phyloP scores from a whole-genome alignment of 1,139 yeast genomes.

The Taiozyma sp. region DNA sequence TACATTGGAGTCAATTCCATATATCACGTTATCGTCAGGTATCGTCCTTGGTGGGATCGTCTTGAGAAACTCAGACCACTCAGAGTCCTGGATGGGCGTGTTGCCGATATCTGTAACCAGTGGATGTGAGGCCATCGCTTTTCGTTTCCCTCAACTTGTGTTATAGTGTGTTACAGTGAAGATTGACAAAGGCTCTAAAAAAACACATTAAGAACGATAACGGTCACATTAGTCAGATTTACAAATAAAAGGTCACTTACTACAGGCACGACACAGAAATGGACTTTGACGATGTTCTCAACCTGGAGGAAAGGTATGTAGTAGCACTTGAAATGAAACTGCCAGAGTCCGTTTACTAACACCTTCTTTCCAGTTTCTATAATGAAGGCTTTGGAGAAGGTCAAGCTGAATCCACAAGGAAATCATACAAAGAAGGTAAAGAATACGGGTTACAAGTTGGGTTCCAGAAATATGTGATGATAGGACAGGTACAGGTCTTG shows the following conservation, averaged over 20 bases:
- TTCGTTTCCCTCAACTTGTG: too few relatives aligned
- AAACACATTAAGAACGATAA: too few relatives aligned
- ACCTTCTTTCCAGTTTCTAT: slow-evolving; percentile 33
- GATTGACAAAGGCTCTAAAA: too few relatives aligned
- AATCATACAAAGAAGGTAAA: slow-evolving; percentile 66
- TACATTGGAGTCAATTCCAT: slow-evolving; percentile 7
- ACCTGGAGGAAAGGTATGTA: slow-evolving; percentile 42
- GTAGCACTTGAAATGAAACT: too few relatives aligned
- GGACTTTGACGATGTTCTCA: slow-evolving; percentile 44
- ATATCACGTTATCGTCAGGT: slow-evolving; percentile 2
- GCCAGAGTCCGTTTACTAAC: too few relatives aligned
- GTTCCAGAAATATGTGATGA: slow-evolving; percentile 56
- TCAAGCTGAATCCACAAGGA: slow-evolving; percentile 38
- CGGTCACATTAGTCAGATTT: too few relatives aligned
- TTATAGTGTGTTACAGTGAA: too few relatives aligned
- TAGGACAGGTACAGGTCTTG: slow-evolving; percentile 51
- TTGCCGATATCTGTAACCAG: neutral
- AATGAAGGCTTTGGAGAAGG: slow-evolving; percentile 55
- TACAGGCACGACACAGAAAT: slow-evolving; percentile 2
- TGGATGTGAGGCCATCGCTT: neutral
- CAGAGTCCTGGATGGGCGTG: neutral
- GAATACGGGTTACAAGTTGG: slow-evolving; percentile 79
- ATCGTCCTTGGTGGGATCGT: neutral
- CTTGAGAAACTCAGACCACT: neutral
- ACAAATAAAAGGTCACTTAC: too few relatives aligned